Evolutionary conservation across 2,329 filamentous ascomycete species (phyloP), one percentile per base, ranked within the genome.

Genomic region (Ambrosiella xylebori): DNA sequence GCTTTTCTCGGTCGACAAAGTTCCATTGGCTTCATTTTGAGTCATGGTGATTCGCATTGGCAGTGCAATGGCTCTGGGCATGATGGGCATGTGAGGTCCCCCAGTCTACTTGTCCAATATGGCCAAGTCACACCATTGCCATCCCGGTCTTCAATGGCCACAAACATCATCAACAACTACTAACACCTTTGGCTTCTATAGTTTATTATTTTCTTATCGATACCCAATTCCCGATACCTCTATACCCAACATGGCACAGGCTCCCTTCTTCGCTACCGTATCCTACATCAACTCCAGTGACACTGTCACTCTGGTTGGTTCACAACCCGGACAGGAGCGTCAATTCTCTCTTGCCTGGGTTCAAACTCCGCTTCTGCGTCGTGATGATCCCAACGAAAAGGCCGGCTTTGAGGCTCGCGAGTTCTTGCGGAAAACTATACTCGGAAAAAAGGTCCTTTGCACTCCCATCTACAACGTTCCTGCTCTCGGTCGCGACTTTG

Each of bases 391-490:
- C 51, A 91, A 96, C 66, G 90, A 96, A 78, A 83, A 85, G 41
- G 94, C 86, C 67, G 89, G 88, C 60, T 98, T 96, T 71, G 85
- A 93, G 71, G 95, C 93, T 61, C 88, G 93, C 67, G 93, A 98
- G 71, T 93, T 86, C 69, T 79, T 98, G 61, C 86, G 93, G 66
- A 83, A 85, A 64, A 76, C 90, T 56, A 78, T 85, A 45, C 85
- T 97, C 59, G 91, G 91, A 67, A 95, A 95, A 71, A 79, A 84
- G 36, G 77, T 98, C 62, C 83, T 90, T 65, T 95, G 91, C 75
- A 81, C 82, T 61, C 77, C 95, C 49, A 77, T 90, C 57, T 97
- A 98, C 73, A 87, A 85, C 61, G 85, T 97, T 61, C 89, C 91
- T 13, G 85, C 82, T 58, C 85, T 82, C 49, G 84, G 87, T 62